These are phyloP conservation scores for Suhomyces vadensis DNA, from an alignment of 805 yeast genomes.

Conservation along the genomic window DNA sequence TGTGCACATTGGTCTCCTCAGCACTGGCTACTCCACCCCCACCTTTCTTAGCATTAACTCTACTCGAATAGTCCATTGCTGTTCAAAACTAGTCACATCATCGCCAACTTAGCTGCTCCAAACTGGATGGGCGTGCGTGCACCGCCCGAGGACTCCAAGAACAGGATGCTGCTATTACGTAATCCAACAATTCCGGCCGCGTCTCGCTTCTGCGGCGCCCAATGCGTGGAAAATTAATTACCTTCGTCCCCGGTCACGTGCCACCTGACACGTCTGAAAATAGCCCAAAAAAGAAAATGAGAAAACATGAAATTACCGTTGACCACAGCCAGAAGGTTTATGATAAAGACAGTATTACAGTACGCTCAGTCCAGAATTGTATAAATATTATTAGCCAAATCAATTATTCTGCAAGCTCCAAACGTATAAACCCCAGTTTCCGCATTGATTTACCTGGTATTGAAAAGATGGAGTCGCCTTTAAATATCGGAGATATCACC, in stretches of 20 bases:
- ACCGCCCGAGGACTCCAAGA: too few species aligned
- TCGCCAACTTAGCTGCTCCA: too few species aligned
- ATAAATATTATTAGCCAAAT: not conserved
- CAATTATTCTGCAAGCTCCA: too few species aligned
- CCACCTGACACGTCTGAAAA: not conserved
- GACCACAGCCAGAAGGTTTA: not conserved
- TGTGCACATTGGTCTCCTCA: conserved; percentile 66
- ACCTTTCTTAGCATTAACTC: conserved; percentile 90
- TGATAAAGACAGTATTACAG: not conserved
- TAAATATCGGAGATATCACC: conserved; percentile 42
- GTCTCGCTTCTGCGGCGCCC: not conserved
- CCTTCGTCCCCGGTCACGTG: not conserved
- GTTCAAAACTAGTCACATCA: not conserved
- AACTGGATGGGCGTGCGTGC: too few species aligned
- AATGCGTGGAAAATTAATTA: not conserved
- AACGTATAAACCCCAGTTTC: too few species aligned
- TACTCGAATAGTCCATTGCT: conserved; percentile 80
- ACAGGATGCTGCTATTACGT: too few species aligned
- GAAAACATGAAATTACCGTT: conserved; percentile 1
- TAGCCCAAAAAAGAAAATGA: not conserved
- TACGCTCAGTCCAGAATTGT: not conserved
- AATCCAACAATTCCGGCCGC: too few species aligned
- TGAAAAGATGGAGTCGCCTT: conserved; percentile 42
- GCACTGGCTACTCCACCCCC: conserved; percentile 85
- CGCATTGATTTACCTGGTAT: conserved; percentile 3